These are phyloP conservation scores for Thalassiosira profunda DNA, from an alignment of 108 stramenopile species.

Conservation along the genomic window DNA sequence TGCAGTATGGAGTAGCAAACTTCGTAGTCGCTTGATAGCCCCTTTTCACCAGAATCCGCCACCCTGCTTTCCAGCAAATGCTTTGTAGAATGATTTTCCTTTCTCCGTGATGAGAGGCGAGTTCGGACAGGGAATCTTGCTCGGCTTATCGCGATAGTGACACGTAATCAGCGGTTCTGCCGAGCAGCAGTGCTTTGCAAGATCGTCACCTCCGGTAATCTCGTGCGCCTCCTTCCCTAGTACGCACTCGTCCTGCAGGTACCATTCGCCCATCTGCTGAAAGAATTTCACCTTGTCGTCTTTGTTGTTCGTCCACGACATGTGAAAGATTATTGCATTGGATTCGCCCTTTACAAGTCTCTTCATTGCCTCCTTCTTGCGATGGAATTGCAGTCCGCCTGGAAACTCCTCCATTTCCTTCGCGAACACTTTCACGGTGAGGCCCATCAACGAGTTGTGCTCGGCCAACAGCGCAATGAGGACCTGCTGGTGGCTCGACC, in stretches of 20 bases:
- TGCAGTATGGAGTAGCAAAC: too few relatives aligned
- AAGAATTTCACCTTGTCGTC: conserved; percentile 75
- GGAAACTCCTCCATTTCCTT: conserved; percentile 65
- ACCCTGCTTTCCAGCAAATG: too few relatives aligned
- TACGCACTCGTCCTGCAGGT: conserved; percentile 56
- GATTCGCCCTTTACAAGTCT: conserved; percentile 43
- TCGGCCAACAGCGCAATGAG: conserved; percentile 75
- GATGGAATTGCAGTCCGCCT: conserved; percentile 52
- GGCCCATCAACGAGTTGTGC: conserved; percentile 70
- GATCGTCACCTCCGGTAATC: conserved; percentile 15
- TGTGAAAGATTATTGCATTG: conserved; percentile 51
- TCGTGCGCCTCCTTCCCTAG: not conserved
- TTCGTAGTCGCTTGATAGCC: too few relatives aligned
- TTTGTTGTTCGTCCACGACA: conserved; percentile 81
- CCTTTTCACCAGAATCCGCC: too few relatives aligned
- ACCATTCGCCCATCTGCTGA: conserved; percentile 80
- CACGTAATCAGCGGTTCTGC: conserved; percentile 67
- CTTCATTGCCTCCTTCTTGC: conserved; percentile 46
- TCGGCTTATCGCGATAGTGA: conserved; percentile 85
- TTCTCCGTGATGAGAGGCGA: too few relatives aligned
- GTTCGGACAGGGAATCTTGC: conserved; percentile 68
- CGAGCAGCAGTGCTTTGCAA: conserved; percentile 62
- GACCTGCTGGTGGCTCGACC: conserved; percentile 80
- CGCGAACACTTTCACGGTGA: conserved; percentile 69
- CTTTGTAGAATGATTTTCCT: too few relatives aligned